Conservation (phyloP, 2,329 filamentous ascomycete genomes). For the Pseudogymnoascus sp. region DNA sequence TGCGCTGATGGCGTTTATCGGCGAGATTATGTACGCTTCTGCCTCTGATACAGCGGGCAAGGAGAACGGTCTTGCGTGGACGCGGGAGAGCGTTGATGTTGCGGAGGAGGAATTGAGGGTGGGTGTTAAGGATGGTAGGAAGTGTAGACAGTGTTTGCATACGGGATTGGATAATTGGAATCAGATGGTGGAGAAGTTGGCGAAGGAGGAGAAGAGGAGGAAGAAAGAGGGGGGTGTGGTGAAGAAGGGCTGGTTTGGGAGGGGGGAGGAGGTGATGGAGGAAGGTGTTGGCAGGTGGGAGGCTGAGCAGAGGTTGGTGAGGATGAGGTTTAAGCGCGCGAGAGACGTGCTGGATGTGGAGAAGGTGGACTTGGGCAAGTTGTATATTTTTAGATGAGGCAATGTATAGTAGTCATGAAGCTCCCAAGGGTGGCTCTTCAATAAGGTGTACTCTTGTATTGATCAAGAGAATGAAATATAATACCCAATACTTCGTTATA, state of each 20-base stretch:
- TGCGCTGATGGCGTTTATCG: conserved; percentile 79
- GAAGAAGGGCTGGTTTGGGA: conserved; percentile 23
- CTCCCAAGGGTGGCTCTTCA: neutral
- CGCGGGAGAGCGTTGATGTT: conserved; percentile 73
- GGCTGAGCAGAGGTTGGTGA: conserved; percentile 27
- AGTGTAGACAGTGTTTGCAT: conserved; percentile 68
- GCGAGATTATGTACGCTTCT: conserved; percentile 79
- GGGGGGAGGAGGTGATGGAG: conserved; percentile 18
- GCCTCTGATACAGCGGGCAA: conserved; percentile 35
- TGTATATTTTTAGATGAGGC: conserved; percentile 6
- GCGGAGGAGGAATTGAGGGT: conserved; percentile 56
- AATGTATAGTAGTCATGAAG: neutral
- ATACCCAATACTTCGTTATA: neutral
- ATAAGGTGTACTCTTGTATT: neutral
- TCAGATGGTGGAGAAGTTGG: conserved; percentile 63
- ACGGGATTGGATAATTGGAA: conserved; percentile 76
- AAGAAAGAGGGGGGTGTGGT: conserved; percentile 13
- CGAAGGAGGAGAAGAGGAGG: conserved; percentile 28
- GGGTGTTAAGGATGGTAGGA: conserved; percentile 36
- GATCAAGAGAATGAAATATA: neutral
- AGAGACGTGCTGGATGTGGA: conserved; percentile 18
- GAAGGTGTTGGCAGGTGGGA: conserved; percentile 28
- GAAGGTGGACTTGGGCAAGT: neutral
- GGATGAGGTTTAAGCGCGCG: conserved; percentile 23
- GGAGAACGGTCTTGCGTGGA: conserved; percentile 78